Base-by-base conservation (phyloP, 192 early-diverging fungal genomes). In the Backusella westeae region DNA sequence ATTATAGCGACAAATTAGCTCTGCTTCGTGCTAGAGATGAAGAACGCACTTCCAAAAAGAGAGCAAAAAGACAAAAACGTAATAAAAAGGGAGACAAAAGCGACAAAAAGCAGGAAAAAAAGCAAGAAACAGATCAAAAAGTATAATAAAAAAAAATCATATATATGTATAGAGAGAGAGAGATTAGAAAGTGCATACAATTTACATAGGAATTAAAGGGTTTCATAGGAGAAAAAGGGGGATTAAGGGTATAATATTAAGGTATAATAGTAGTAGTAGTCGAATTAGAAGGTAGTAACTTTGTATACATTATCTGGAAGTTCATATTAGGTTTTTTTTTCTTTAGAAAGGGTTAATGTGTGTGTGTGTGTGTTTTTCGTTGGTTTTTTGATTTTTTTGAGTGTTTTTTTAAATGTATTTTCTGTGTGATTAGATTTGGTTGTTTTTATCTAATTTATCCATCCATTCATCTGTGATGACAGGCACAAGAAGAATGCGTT, bases 11-110 rank as follows among this genome's bases (percentile, higher is more conserved):
- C 4, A 90, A 91, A 67, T 81, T 91, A 17, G 84, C 72, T 21
- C 77, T 73, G 36, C 86, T 92, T 36, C 88, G 85, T 74, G 80
- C 78, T 59, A 86, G 85, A 42, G 94, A 94, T 71, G 94, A 94
- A 17, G 93, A 93, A 75, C 90, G 89, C 73, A 99, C 95, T 0
- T 95, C 94, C 34, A 99, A 96, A 83, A 93, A 91, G 68, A 85
- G 96, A 34, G 90, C 91, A 35, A 98, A 97, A 82, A 84, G 96
- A 32, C 89, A 93, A 80, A 93, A 91, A 77, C 85, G 92, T 77
- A 77, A 67, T 67, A 81, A 77, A 34, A 77, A 88, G n/a, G 67
- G 67, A 78, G 77, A 85, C 67, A 78, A 71, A 56, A 77, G 79
- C 72, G 82, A 81, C 34, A 67, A 76, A 14, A 85, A 77, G 32